Evolutionary conservation across 441 rosid genomes (phyloP).

Genomic region (Pelargonium australe): DNA sequence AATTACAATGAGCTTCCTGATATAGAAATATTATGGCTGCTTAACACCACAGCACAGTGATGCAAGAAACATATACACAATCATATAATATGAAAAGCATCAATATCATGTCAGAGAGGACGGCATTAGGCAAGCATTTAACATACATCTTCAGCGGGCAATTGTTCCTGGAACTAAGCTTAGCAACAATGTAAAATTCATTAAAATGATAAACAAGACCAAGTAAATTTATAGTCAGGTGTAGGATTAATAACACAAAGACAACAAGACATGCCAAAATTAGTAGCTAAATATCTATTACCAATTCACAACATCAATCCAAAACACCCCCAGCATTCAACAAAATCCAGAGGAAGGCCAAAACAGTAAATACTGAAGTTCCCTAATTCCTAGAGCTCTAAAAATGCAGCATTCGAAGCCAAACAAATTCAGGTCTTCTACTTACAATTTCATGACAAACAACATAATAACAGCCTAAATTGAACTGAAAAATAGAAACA

Average conservation of each 20-base stretch:
- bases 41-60: no score
- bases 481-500: neutral
- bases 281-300: neutral
- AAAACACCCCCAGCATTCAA: neutral
- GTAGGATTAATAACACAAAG: no score
- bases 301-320: neutral
- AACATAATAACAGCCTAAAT: no score
- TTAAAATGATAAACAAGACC: neutral
- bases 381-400: neutral
- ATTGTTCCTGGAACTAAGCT: neutral
- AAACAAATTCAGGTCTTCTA: neutral
- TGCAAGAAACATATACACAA: no score
- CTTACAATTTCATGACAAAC: no score
- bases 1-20: no score
- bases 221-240: neutral
- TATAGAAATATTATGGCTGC: no score
- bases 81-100: no score
- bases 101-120: no score
- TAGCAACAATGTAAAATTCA: neutral
- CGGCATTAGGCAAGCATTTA: no score
- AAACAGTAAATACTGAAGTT: neutral
- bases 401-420: neutral
- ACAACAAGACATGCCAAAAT: neutral
- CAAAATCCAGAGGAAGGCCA: neutral
- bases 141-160: neutral